Base-by-base conservation (phyloP, 371 early-diverging fungal species). In the Blastocladiella emersonii region DNA sequence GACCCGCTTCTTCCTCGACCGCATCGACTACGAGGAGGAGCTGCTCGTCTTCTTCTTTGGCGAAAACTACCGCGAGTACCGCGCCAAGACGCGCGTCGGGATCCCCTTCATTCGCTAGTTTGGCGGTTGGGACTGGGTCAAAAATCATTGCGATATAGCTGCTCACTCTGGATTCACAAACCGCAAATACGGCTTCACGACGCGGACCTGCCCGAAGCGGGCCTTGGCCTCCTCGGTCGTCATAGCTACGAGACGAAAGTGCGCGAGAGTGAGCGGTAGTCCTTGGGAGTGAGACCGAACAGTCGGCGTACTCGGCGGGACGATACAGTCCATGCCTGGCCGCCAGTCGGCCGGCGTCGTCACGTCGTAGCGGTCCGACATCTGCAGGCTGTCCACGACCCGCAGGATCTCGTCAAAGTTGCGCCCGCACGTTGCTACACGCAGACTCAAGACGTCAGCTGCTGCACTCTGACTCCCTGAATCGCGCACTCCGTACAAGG, bases 281-380 rank as follows among this genome's bases (percentile, higher is more conserved):
- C n/a, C n/a, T n/a, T n/a, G n/a, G n/a, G n/a, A n/a, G n/a, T n/a
- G n/a, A n/a, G n/a, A n/a, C n/a, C n/a, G n/a, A n/a, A n/a, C n/a
- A n/a, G n/a, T n/a, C n/a, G n/a, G n/a, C n/a, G n/a, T n/a, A n/a
- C n/a, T n/a, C n/a, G 88, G 88, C 67, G 90, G 96, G 37, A 95
- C 85, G 68, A 95, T 92, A 49, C 93, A 91, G 67, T 90, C 86
- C 59, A 85, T 85, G 32, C 87, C 89, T 57, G 81, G 77, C 74
- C 79, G 84, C 96, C 96, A 96, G 78, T 91, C 87, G 67, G 88
- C 94, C 23, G 97, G 97, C 32, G 97, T 96, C 32, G 93, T 91
- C 69, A 93, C 84, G 36, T 86, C 84, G 72, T 87, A 76, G 67
- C 78, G 78, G 72, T 96, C 95, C 61, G 85, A 84, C 56, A 93